Conservation (phyloP, 2,329 filamentous ascomycete species). For the Ustulina deusta region DNA sequence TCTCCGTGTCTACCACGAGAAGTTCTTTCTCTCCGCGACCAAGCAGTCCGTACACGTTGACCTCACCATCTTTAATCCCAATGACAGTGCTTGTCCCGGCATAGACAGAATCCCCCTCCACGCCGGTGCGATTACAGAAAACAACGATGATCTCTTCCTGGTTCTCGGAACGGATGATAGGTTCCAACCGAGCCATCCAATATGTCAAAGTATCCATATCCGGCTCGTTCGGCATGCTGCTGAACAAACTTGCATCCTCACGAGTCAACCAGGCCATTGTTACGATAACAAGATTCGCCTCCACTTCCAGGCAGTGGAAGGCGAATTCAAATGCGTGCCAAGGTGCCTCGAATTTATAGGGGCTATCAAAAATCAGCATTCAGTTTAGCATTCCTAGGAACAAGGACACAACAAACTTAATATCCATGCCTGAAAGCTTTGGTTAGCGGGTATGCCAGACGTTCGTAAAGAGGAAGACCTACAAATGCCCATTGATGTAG, state of each 20-base stretch:
- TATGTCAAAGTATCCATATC: slow-evolving; percentile 81
- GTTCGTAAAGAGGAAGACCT: slow-evolving; percentile 44
- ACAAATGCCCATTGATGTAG: slow-evolving; percentile 71
- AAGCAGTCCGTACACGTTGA: slow-evolving; percentile 76
- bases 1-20: slow-evolving; percentile 73
- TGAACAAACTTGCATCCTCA: slow-evolving; percentile 62
- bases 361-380: slow-evolving; percentile 51
- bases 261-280: slow-evolving; percentile 83
- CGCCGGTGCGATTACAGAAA: slow-evolving; percentile 77
- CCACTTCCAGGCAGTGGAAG: slow-evolving; percentile 66
- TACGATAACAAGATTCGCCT: slow-evolving; percentile 73
- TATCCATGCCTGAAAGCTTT: slow-evolving; percentile 62
- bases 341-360: slow-evolving; percentile 63
- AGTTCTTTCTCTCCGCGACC: slow-evolving; percentile 77
- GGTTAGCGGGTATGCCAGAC: slow-evolving; percentile 35
- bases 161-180: slow-evolving; percentile 65
- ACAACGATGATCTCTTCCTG: slow-evolving; percentile 74
- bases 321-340: slow-evolving; percentile 65
- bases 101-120: slow-evolving; percentile 74
- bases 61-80: slow-evolving; percentile 72
- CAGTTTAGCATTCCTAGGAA: neutral
- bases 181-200: slow-evolving; percentile 79
- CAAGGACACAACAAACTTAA: slow-evolving; percentile 62
- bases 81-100: slow-evolving; percentile 80
- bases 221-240: slow-evolving; percentile 65